Evolutionary conservation across 78 protist genomes (phyloP).

Genomic region (slime mould (Dictyostelium discoideum)): DNA sequence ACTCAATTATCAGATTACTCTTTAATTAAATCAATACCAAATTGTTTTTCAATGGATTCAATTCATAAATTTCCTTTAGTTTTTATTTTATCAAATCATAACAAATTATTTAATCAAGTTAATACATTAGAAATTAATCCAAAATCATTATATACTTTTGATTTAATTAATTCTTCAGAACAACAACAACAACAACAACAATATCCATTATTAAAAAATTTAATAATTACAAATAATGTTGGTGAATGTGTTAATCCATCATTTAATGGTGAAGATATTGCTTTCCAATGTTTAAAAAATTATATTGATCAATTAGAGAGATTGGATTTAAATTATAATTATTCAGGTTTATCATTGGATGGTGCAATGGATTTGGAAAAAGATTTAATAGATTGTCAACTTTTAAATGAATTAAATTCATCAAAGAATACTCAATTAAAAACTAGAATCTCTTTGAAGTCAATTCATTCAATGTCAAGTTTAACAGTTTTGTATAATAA

Average conservation of each 20-base stretch:
- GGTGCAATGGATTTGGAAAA: constrained; percentile 21
- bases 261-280: neutral
- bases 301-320: neutral
- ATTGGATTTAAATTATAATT: neutral
- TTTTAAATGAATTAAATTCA: neutral
- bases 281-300: neutral
- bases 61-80: neutral
- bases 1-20: neutral
- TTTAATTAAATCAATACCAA: neutral
- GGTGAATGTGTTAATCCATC: constrained; percentile 11
- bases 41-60: constrained; percentile 16
- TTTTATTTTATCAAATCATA: neutral
- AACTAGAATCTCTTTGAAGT: neutral
- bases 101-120: neutral
- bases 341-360: neutral
- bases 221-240: neutral
- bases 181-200: neutral
- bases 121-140: constrained; percentile 7
- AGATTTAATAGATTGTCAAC: neutral
- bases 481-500: neutral
- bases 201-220: neutral
- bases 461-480: constrained; percentile 14
- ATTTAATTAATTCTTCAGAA: neutral
- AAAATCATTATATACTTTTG: neutral
- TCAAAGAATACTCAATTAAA: neutral